phyloP scores from a whole-genome alignment of 179 eudicot species.

The Silene noctiflora region DNA sequence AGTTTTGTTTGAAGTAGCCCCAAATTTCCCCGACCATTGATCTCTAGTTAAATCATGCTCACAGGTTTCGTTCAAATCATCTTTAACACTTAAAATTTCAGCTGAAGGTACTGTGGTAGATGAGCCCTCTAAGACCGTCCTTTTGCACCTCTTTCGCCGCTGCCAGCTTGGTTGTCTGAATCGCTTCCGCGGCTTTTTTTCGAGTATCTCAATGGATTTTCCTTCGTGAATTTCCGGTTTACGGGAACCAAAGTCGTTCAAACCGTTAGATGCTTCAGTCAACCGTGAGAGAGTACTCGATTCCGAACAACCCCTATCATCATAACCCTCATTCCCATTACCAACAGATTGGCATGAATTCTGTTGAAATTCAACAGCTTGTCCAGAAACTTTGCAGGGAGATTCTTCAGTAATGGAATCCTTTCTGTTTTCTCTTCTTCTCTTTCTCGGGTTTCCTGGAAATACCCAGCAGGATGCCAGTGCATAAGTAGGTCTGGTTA shows the following conservation, averaged over 20 bases:
- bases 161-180: slow-evolving; percentile 51
- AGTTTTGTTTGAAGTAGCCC: slow-evolving; percentile 13
- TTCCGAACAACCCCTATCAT: slow-evolving; percentile 8
- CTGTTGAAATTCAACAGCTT: slow-evolving; percentile 22
- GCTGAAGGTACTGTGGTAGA: slow-evolving; percentile 22
- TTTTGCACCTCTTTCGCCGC: slow-evolving; percentile 48
- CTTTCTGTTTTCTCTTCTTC: slow-evolving; percentile 27
- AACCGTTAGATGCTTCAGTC: slow-evolving; percentile 9
- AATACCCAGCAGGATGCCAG: slow-evolving; percentile 11
- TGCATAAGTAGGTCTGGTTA: neutral
- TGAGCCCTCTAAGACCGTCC: slow-evolving; percentile 25
- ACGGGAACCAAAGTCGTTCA: neutral
- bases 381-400: slow-evolving; percentile 10
- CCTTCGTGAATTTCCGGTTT: slow-evolving; percentile 15
- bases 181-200: slow-evolving; percentile 38
- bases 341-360: slow-evolving; percentile 10
- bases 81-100: slow-evolving; percentile 11
- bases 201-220: slow-evolving; percentile 11
- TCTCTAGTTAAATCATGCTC: slow-evolving; percentile 13
- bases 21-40: neutral
- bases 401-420: slow-evolving; percentile 10
- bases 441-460: slow-evolving; percentile 35
- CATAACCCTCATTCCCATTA: neutral
- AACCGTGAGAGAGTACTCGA: slow-evolving; percentile 9
- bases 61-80: slow-evolving; percentile 22